Base-by-base conservation (phyloP, 192 early-diverging fungal genomes). In the Podila clonocystis region DNA sequence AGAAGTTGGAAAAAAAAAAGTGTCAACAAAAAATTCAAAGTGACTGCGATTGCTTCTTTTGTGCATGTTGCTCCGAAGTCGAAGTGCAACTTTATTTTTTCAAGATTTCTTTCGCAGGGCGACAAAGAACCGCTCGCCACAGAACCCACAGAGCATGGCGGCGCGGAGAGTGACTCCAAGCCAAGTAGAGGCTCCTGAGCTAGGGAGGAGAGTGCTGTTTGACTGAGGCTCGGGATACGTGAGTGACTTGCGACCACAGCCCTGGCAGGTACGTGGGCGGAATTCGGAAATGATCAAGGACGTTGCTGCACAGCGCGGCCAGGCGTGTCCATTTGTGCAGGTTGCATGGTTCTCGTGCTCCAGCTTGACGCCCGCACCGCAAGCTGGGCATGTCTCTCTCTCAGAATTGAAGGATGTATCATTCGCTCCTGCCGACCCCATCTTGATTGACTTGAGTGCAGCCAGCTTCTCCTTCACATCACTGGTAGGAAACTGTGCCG, bases 371-470 rank as follows among this genome's bases (percentile, higher is more conserved):
- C 63, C 70, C 9, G 66, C 50, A 49, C 31, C 59, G 33, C 77
- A 80, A 12, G 77, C 77, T 13, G 77, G 77, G 17, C 77, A 80
- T 2, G 30, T 29, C 34, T 79, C 75, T 22, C 75, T 72, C 3
- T 55, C 65, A 17, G 63, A 63, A 15, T 26, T 55, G 24, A 79
- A 62, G 41, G 13, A 45, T 45, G 15, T 0, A 15, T 45, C 3
- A 26, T 22, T 4, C 5, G 13, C 34, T 33, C 1, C 4, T 34
- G 20, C 1, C 1, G 2, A 8, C 0, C 60, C 70, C 9, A 50
- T 60, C 41, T 79, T 72, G 61, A 79, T 61, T 2, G 50, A 24
- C 29, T 72, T 57, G 4, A 79, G 57, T 9, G 67, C 60, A 11
- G 9, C 29, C 59, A 63, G 41, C 60, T 72, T 65, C 41, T 69